Conservation (phyloP, 352 stramenopile genomes). For the Globisporangium iwayamae region DNA sequence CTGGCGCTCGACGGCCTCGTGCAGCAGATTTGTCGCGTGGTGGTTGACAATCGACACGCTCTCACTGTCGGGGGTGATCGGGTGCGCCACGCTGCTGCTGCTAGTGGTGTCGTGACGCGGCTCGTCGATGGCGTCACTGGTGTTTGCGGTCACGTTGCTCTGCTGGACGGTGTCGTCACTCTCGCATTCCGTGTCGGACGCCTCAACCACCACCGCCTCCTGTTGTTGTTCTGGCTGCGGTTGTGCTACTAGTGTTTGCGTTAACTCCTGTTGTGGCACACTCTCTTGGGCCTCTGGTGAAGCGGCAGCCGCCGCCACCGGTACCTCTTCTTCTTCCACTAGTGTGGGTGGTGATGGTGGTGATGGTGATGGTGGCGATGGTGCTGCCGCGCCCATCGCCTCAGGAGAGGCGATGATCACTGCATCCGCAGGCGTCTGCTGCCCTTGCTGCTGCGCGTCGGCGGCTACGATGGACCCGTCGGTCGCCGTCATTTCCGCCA, state of each 20-base stretch:
- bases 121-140: background rate
- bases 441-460: background rate
- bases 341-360: background rate
- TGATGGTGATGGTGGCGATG: background rate
- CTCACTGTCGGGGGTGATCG: background rate
- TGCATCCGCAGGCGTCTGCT: background rate
- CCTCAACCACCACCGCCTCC: background rate
- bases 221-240: background rate
- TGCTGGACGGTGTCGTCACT: background rate
- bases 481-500: slow-evolving; percentile 1
- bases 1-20: slow-evolving; percentile 17
- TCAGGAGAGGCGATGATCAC: background rate
- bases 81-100: background rate
- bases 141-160: background rate
- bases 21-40: slow-evolving; percentile 18
- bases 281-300: background rate
- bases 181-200: slow-evolving; percentile 5
- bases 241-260: background rate
- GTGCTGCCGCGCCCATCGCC: background rate
- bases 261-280: background rate
- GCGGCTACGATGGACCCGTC: background rate
- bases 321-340: background rate
- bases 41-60: background rate
- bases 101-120: background rate
- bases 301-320: too few species aligned